Conservation (phyloP, 495 filamentous ascomycete species). For the Daldinia loculata region DNA sequence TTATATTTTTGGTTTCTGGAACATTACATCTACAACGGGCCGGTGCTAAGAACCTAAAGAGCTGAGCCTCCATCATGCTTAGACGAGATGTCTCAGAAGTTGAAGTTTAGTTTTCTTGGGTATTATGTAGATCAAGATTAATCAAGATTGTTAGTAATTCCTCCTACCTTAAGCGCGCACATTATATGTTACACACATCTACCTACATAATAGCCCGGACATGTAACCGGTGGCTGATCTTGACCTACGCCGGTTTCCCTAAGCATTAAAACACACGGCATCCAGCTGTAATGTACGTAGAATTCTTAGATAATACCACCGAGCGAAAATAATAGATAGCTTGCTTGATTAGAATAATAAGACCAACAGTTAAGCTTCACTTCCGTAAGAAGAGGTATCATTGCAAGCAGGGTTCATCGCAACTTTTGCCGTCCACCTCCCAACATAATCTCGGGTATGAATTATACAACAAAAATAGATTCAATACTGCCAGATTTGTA, state of each 20-base stretch:
- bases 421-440: background rate
- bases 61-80: conserved; percentile 33
- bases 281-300: no score
- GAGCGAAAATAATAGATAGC: background rate
- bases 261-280: no score
- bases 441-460: background rate
- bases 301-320: background rate
- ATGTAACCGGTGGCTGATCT: conserved; percentile 13
- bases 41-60: conserved; percentile 23
- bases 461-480: background rate
- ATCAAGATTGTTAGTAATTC: background rate
- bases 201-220: conserved; percentile 20
- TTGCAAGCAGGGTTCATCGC: no score
- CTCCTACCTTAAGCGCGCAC: conserved; percentile 31
- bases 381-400: no score
- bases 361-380: background rate
- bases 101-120: conserved; percentile 25
- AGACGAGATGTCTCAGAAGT: conserved; percentile 18
- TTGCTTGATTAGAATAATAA: background rate
- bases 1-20: conserved; percentile 10
- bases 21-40: conserved; percentile 1
- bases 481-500: background rate
- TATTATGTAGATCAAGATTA: conserved; percentile 4
- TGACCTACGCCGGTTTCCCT: conserved; percentile 6
- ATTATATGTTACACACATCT: conserved; percentile 21